Percentiles rank a stretch among this genome's conserved stretches.
Evolutionary conservation across 345 rosid species (phyloP).

Genomic region (Ricinus communis): DNA sequence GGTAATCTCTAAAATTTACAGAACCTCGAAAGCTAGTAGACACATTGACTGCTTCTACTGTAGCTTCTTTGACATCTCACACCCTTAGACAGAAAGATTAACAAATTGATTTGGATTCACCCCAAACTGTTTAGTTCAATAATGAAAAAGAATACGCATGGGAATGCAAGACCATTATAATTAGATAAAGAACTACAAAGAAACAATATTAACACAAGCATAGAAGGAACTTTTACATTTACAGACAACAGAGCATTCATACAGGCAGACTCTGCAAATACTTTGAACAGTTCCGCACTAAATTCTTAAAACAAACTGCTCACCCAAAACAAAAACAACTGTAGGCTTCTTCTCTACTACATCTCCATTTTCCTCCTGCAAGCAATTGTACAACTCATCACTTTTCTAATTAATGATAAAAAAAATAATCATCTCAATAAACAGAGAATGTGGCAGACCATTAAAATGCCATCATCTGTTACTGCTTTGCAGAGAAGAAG

Average conservation of each 20-base stretch:
- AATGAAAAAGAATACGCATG: no score
- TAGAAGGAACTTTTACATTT: not conserved
- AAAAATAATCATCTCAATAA: not conserved
- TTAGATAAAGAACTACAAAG: not conserved
- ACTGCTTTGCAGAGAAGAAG: not conserved
- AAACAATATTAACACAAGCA: not conserved
- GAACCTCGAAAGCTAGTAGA: not conserved
- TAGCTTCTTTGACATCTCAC: not conserved
- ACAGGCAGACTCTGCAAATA: not conserved
- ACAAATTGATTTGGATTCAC: no score
- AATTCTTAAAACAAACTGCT: conserved; percentile 13
- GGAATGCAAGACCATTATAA: no score
- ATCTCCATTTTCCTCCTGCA: conserved; percentile 51
- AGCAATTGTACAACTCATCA: not conserved
- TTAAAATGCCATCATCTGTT: not conserved
- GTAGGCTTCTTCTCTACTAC: conserved; percentile 56
- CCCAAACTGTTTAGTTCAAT: no score
- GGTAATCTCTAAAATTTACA: not conserved
- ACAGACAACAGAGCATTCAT: not conserved
- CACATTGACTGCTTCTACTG: no score
- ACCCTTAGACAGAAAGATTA: not conserved
- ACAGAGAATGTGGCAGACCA: not conserved
- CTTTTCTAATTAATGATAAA: not conserved
- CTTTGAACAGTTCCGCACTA: not conserved
- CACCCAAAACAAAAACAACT: conserved; percentile 90